Base-by-base conservation (phyloP, 768 basidiomycete genomes). In the Neoboletus magnificus region DNA sequence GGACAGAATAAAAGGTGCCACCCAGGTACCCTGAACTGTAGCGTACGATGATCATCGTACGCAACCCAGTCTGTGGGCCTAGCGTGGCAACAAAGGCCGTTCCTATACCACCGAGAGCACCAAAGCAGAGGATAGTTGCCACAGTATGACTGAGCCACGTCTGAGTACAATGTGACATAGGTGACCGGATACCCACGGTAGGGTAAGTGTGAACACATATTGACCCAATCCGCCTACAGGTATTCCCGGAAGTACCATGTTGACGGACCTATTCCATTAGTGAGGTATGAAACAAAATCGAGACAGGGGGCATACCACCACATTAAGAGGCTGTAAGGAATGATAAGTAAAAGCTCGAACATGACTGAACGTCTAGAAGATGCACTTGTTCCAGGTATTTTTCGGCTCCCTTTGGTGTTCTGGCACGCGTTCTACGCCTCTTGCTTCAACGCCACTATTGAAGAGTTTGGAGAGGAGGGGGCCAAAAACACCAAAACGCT, bases 371-470 rank as follows among this genome's bases (percentile, higher is more conserved):
- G 43, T 40, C 22, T 35, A 37, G 15, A 33, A 39, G 9, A 70
- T 72, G 41, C 47, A 75, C 75, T 77, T 76, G 62, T 78, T 77
- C 74, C 77, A 77, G 13, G 71, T 60, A 55, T 79, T 75, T 54
- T 77, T 78, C 1, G 57, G 66, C 49, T 76, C 74, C 56, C 79
- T 61, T 65, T 81, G 74, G 54, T 76, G 65, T 62, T 82, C 82
- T 16, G 77, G 79, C 0, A 82, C 77, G 12, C 81, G 77, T 57
- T 82, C 82, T 7, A 83, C 77, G 22, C 82, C 82, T 64, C 79
- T 69, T 5, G 79, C 80, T 64, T 83, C 82, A 20, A 82, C 77
- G 44, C 80, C 81, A 50, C 68, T 76, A 15, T 71, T 66, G 62
- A 81, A 80, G 13, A 81, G 66, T 61, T 64, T 74, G 42, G 66